Conservation (phyloP, 208 protist species). For the Leptomonas pyrrhocoris region DNA sequence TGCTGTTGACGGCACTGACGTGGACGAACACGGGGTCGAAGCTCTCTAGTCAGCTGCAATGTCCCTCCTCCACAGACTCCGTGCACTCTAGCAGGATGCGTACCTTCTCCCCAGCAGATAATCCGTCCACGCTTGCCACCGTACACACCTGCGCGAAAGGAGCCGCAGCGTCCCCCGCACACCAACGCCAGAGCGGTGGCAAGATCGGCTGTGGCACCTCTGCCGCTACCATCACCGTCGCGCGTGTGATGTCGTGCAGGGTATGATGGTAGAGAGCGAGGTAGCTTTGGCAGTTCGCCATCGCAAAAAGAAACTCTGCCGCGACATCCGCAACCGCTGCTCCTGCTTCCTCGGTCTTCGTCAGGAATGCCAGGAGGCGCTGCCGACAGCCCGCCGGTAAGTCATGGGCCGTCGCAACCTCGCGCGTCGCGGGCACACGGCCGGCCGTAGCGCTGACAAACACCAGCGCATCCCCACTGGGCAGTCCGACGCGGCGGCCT, state of each 20-base stretch:
- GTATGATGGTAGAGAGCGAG: conserved; percentile 26
- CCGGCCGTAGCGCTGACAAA: conserved; percentile 49
- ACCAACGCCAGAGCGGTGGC: conserved; percentile 47
- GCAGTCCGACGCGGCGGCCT: conserved; percentile 35
- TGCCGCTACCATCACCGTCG: conserved; percentile 27
- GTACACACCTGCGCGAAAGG: conserved; percentile 8
- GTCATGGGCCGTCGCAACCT: conserved; percentile 33
- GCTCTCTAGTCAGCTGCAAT: no score
- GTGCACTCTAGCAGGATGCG: conserved; percentile 21
- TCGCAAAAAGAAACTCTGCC: conserved; percentile 55
- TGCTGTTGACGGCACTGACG: no score
- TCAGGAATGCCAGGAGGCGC: neutral
- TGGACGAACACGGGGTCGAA: no score
- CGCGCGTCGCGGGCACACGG: conserved; percentile 44
- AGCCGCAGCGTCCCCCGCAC: conserved; percentile 12
- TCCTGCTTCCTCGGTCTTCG: neutral
- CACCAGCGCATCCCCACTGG: neutral
- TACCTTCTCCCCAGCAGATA: conserved; percentile 13
- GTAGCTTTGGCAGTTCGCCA: conserved; percentile 67
- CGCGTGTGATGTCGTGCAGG: conserved; percentile 28
- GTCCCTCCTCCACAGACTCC: conserved; percentile 2
- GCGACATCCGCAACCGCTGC: neutral
- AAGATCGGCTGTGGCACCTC: conserved; percentile 29
- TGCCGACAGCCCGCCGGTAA: conserved; percentile 13
- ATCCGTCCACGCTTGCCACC: conserved; percentile 5